A percentile compares a stretch with the other conserved stretches of the same genome.
phyloP scores from a whole-genome alignment of 202 grass and related monocot species.

The Zizania palustris region DNA sequence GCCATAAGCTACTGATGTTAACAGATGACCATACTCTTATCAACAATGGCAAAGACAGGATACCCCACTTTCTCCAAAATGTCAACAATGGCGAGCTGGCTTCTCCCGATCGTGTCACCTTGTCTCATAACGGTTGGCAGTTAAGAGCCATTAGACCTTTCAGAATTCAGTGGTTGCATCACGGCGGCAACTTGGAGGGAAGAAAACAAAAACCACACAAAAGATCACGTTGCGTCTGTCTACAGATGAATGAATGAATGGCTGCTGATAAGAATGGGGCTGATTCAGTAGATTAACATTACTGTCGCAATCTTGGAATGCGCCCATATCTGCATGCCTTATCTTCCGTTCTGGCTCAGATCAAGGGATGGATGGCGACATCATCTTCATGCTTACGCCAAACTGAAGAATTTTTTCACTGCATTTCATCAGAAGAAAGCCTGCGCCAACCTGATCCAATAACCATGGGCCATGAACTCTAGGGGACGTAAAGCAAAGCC shows the following conservation, averaged over 20 bases:
- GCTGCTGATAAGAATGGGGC: neutral
- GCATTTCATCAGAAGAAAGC: neutral
- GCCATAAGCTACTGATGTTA: neutral
- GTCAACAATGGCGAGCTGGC: constrained; percentile 14
- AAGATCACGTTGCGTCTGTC: neutral
- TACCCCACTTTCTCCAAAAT: neutral
- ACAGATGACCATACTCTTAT: neutral
- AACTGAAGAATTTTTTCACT: neutral
- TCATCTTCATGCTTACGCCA: neutral
- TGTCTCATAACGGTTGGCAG: neutral
- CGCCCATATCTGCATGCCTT: too few relatives aligned
- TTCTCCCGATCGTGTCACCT: neutral
- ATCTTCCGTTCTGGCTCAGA: neutral
- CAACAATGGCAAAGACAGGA: neutral
- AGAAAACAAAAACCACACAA: neutral
- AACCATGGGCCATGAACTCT: neutral
- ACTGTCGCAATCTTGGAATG: neutral
- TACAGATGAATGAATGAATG: neutral
- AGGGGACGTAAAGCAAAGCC: constrained; percentile 1
- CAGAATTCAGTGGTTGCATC: neutral
- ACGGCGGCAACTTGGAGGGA: constrained; percentile 2
- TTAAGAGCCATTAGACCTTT: neutral
- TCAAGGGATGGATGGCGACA: neutral
- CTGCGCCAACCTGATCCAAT: constrained; percentile 29
- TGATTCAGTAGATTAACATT: too few relatives aligned